A percentile compares a stretch with the other conserved stretches of the same genome.
Conservation (phyloP, 1,284 basidiomycete species). For the Mycena sp. region DNA sequence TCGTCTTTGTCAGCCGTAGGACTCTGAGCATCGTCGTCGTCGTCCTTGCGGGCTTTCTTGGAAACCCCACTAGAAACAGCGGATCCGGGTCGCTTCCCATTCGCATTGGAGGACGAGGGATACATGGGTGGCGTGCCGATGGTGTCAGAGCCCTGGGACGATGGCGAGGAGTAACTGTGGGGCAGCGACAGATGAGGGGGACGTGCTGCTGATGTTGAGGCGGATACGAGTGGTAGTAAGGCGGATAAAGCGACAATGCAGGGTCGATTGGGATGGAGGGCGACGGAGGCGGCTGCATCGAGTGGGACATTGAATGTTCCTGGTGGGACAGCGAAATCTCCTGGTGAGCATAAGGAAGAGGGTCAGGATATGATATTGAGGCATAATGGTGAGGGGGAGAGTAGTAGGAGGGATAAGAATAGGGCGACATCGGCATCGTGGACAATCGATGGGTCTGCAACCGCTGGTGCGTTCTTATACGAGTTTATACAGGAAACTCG, state of each 20-base stretch:
- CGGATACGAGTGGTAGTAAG: slow-evolving; percentile 59
- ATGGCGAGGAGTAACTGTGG: slow-evolving; percentile 67
- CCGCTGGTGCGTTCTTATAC: slow-evolving; percentile 28
- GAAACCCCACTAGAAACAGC: slow-evolving; percentile 51
- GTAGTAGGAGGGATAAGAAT: slow-evolving; percentile 41
- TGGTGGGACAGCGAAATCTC: slow-evolving; percentile 44
- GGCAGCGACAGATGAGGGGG: slow-evolving; percentile 57
- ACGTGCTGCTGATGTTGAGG: slow-evolving; percentile 50
- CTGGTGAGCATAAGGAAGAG: slow-evolving; percentile 42
- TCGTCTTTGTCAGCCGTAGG: slow-evolving; percentile 71
- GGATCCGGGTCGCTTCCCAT: slow-evolving; percentile 73
- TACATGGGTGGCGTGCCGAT: slow-evolving; percentile 75
- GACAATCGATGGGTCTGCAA: slow-evolving; percentile 27
- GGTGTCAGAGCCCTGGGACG: slow-evolving; percentile 78
- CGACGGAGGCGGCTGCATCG: slow-evolving; percentile 66
- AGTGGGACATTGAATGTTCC: slow-evolving; percentile 35
- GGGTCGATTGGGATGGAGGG: slow-evolving; percentile 73
- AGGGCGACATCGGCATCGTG: slow-evolving; percentile 36
- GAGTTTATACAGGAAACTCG: slow-evolving; percentile 3
- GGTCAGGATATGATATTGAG: slow-evolving; percentile 34
- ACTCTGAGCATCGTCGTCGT: slow-evolving; percentile 58
- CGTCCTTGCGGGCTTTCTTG: slow-evolving; percentile 71
- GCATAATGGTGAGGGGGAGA: slow-evolving; percentile 43
- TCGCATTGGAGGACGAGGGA: slow-evolving; percentile 58
- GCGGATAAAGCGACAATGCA: slow-evolving; percentile 67